Base-by-base conservation (phyloP, 805 yeast genomes). In the Pichia insulana region DNA sequence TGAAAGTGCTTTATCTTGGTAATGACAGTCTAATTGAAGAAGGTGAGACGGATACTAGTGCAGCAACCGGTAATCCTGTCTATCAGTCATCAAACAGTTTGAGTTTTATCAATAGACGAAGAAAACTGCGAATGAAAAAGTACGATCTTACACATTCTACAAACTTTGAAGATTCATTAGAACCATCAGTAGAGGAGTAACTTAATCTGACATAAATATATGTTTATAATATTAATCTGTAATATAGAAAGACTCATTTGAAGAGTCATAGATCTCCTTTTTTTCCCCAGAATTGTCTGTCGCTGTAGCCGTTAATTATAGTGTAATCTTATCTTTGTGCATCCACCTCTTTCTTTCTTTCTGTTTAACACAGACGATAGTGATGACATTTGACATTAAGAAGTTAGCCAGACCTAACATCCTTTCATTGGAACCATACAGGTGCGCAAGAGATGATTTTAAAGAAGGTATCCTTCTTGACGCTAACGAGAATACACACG, bases 401-500 rank as follows among this genome's bases (percentile, higher is more conserved):
- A 68, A 72, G 7, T 64, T 88, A 28, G 82, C 85, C 2, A 73
- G 98, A 62, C 95, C 96, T 17, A 92, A 90, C 53, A 87, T 92
- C 45, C 71, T 76, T 45, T 64, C 74, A 3, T 69, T 92, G 43
- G 88, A 83, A 67, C 97, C 98, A 8, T 92, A 92, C 62, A 74
- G 95, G 41, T 92, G 98, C 63, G 98, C 98, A 4, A 71, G 98
- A 64, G 98, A 92, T 57, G 97, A 90, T 58, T 90, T 80, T 70
- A 83, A 76, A 45, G 87, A 73, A 30, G 98, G 98, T 26, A 70
- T 92, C 35, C 69, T 92, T 18, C 68, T 92, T 41, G 98, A 92
- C 62, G 98, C 98, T 43, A 92, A 92, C 56, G 98, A 92, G 63
- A 92, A 92, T 59, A 82, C 97, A 2, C 83, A 81, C 57, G 98